Percentiles rank a stretch among this genome's conserved stretches.
Conservation (phyloP, 2,329 filamentous ascomycete genomes). For the Scytalidium sp. region DNA sequence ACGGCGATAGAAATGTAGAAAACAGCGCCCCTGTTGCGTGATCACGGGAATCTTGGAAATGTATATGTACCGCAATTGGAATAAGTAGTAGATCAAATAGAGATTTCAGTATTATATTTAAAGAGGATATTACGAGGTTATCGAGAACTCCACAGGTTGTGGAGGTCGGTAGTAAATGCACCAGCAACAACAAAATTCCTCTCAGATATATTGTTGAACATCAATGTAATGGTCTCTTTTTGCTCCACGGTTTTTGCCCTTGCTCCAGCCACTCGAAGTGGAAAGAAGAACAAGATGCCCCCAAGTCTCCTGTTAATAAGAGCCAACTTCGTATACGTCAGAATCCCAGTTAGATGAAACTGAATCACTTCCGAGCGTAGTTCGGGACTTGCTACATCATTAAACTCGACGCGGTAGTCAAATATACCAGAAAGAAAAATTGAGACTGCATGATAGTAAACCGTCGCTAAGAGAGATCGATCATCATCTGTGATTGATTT, state of each 20-base stretch:
- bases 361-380: constrained; percentile 5
- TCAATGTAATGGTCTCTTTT: constrained; percentile 5
- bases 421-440: constrained; percentile 22
- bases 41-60: no score
- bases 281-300: constrained; percentile 18
- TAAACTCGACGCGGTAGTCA: constrained; percentile 15
- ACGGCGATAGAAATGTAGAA: no score
- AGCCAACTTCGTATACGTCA: constrained; percentile 7
- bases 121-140: no score
- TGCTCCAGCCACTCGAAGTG: constrained; percentile 18
- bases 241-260: constrained; percentile 9
- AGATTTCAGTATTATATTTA: no score
- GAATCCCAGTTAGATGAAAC: constrained; percentile 12
- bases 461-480: constrained; percentile 6
- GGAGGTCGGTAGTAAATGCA: constrained; percentile 15
- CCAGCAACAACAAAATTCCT: constrained; percentile 18
- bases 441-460: constrained; percentile 16
- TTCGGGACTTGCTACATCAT: constrained; percentile 3
- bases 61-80: no score
- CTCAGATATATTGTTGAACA: constrained; percentile 13
- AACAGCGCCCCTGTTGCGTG: no score
- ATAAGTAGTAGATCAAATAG: no score
- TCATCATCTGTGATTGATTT: neutral
- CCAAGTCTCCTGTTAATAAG: constrained; percentile 13
- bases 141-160: constrained; percentile 10